phyloP scores from a whole-genome alignment of 139 green algal genomes.

The Tetradesmus obliquus region DNA sequence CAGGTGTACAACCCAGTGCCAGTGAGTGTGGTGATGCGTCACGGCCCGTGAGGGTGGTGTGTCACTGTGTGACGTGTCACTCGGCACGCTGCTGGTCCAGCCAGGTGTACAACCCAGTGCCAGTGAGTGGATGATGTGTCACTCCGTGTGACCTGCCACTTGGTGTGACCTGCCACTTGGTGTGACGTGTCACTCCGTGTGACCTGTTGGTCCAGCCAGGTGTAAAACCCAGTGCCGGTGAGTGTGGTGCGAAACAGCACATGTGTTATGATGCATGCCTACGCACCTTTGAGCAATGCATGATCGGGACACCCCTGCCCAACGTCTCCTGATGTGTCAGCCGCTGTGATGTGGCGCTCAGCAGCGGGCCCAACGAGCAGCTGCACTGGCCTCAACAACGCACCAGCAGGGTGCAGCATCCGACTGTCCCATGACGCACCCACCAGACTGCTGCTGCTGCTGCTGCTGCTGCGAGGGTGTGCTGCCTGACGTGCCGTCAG shows the following conservation, averaged over 20 bases:
- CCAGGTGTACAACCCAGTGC: conserved; percentile 30
- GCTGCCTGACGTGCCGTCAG: conserved; percentile 30
- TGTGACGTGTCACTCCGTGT: background rate
- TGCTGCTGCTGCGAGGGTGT: conserved; percentile 28
- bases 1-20: conserved; percentile 40
- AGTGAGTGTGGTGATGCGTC: background rate
- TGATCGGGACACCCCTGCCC: too few species aligned
- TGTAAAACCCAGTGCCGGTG: too few species aligned
- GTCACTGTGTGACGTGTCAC: background rate
- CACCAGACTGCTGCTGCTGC: background rate
- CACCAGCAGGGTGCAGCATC: background rate
- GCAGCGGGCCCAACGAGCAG: too few species aligned
- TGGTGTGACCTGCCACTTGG: background rate
- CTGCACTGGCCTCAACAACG: background rate
- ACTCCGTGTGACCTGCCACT: too few species aligned
- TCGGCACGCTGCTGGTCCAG: conserved; percentile 34
- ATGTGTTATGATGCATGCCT: too few species aligned
- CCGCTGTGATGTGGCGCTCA: too few species aligned
- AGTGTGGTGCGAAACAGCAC: too few species aligned
- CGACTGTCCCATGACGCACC: background rate
- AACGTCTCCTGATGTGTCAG: too few species aligned
- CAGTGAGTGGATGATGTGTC: background rate
- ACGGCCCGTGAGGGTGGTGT: background rate
- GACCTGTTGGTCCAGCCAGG: too few species aligned
- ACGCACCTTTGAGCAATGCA: too few species aligned